phyloP scores from a whole-genome alignment of 2,329 filamentous ascomycete genomes.

The Paramyrothecium roridum region DNA sequence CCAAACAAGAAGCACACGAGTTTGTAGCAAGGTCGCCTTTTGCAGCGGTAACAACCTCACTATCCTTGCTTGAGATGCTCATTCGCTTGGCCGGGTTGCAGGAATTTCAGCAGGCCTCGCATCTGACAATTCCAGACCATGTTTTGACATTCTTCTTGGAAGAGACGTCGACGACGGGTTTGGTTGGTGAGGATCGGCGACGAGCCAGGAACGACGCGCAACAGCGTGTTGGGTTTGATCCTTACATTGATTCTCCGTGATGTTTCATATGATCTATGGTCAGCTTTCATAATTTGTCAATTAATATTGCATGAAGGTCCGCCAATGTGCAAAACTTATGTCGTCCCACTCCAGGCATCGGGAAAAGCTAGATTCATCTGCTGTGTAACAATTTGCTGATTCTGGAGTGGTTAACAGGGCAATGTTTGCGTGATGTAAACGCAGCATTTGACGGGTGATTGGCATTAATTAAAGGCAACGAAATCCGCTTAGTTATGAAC shows the following conservation, averaged over 20 bases:
- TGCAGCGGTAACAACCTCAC: conserved; percentile 49
- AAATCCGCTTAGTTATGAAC: too few species aligned
- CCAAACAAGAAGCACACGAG: conserved; percentile 15
- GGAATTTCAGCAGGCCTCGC: conserved; percentile 86
- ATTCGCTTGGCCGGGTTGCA: conserved; percentile 83
- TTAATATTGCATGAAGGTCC: too few species aligned
- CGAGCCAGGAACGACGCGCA: conserved; percentile 43
- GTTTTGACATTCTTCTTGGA: conserved; percentile 84
- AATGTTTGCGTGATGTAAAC: too few species aligned
- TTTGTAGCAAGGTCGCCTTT: conserved; percentile 43
- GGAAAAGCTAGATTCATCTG: not conserved
- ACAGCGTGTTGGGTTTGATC: conserved; percentile 52
- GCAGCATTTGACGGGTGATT: too few species aligned
- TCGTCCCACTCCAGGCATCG: not conserved
- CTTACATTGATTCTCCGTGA: conserved; percentile 44
- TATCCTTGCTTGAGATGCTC: conserved; percentile 83
- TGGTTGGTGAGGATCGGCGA: conserved; percentile 42
- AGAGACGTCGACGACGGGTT: conserved; percentile 51
- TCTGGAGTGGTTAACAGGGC: too few species aligned
- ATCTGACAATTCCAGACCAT: conserved; percentile 87
- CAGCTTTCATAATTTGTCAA: too few species aligned
- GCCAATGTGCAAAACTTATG: not conserved
- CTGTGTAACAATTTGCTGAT: too few species aligned
- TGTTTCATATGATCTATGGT: conserved; percentile 3
- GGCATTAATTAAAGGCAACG: too few species aligned